A percentile compares a stretch with the other conserved stretches of the same genome.
phyloP scores from a whole-genome alignment of 2,329 filamentous ascomycete species.

The Colletotrichum endophyticum region DNA sequence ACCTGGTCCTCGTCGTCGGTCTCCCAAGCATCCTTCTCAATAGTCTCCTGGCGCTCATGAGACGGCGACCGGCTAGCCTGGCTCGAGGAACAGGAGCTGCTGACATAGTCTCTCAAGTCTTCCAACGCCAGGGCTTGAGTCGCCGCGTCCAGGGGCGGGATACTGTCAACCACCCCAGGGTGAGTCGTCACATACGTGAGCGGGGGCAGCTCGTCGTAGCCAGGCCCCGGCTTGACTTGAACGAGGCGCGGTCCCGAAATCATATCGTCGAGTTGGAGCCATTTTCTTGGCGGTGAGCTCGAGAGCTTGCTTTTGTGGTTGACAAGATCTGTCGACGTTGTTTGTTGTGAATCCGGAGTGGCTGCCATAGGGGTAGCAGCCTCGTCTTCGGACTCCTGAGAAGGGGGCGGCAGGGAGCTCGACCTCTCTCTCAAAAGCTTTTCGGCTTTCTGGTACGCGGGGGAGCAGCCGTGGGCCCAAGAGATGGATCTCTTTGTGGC shows the following conservation, averaged over 20 bases:
- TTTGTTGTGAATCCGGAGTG: not conserved
- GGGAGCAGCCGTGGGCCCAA: not conserved
- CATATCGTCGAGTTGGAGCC: not conserved
- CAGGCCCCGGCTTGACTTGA: not conserved
- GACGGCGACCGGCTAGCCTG: not conserved
- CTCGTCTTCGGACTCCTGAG: not conserved
- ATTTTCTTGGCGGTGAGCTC: not conserved
- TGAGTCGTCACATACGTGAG: not conserved
- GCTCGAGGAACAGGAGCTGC: not conserved
- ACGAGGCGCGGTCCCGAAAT: not conserved
- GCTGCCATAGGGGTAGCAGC: not conserved
- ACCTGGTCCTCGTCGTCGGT: not conserved
- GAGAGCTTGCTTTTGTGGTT: not conserved
- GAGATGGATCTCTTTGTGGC: not conserved
- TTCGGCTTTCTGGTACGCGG: not conserved
- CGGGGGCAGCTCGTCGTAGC: not conserved
- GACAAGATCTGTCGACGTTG: not conserved
- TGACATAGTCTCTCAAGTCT: not conserved
- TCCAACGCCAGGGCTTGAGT: not conserved
- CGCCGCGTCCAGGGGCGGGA: not conserved
- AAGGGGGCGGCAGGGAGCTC: not conserved
- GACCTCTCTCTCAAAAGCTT: not conserved
- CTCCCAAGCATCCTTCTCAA: not conserved
- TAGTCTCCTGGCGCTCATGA: not conserved
- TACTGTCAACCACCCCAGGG: not conserved